phyloP scores from a whole-genome alignment of 2,329 filamentous ascomycete genomes.

The Colletotrichum neosansevieriae region DNA sequence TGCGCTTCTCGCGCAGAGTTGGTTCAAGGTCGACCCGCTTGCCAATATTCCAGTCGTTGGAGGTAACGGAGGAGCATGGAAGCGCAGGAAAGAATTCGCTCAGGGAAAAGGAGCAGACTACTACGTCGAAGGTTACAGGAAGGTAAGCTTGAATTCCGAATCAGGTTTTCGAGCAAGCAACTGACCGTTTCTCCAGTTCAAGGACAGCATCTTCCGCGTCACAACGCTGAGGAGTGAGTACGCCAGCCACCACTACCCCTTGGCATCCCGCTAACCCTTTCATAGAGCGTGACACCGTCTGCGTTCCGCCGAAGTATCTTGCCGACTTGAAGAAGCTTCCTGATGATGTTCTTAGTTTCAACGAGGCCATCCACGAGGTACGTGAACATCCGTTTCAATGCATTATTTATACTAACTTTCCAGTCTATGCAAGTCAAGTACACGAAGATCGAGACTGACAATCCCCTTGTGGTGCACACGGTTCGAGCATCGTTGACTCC shows the following conservation, averaged over 20 bases:
- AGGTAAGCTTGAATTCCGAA: constrained; percentile 1
- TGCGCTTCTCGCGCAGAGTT: constrained; percentile 28
- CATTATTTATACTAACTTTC: background rate
- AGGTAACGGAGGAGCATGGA: constrained; percentile 8
- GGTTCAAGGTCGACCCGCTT: constrained; percentile 26
- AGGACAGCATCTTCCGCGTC: constrained; percentile 47
- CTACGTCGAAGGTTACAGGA: constrained; percentile 30
- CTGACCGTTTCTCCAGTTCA: constrained; percentile 45
- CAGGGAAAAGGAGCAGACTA: constrained; percentile 8
- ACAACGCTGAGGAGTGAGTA: constrained; percentile 43
- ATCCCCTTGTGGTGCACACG: constrained; percentile 45
- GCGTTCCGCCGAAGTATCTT: constrained; percentile 48
- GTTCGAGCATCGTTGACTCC: constrained; percentile 51
- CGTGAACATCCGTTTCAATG: background rate
- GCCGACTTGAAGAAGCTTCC: constrained; percentile 48
- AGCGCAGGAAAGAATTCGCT: constrained; percentile 6
- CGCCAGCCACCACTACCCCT: background rate
- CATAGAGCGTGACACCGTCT: constrained; percentile 44
- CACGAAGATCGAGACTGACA: constrained; percentile 46
- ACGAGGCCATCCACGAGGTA: constrained; percentile 45
- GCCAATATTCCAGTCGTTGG: constrained; percentile 23
- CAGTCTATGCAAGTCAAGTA: constrained; percentile 50
- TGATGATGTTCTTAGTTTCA: constrained; percentile 48
- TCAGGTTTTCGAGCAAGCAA: no score
- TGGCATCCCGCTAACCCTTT: background rate